These are phyloP conservation scores for Talaromyces sp. DNA, from an alignment of 2,329 filamentous ascomycete genomes.

Conservation along the genomic window DNA sequence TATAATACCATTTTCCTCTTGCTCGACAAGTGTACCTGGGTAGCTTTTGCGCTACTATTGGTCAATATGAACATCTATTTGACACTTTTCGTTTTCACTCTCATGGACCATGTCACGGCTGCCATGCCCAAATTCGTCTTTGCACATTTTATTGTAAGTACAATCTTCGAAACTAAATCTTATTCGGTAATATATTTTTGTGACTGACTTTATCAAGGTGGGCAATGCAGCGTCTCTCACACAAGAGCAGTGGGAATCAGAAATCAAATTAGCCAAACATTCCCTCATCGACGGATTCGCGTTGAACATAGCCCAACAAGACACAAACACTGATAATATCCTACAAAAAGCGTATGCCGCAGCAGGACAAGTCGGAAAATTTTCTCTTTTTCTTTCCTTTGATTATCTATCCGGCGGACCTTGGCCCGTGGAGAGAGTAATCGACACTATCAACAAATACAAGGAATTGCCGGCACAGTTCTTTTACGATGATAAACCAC, in stretches of 20 bases:
- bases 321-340: slow-evolving; percentile 23
- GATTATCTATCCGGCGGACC: slow-evolving; percentile 35
- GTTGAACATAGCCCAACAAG: slow-evolving; percentile 36
- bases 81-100: slow-evolving; percentile 12
- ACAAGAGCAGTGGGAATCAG: slow-evolving; percentile 20
- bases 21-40: neutral
- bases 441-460: slow-evolving; percentile 28
- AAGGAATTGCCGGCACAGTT: slow-evolving; percentile 28
- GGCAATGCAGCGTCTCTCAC: slow-evolving; percentile 23
- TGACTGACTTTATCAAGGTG: slow-evolving; percentile 22
- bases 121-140: slow-evolving; percentile 23
- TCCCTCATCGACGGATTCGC: slow-evolving; percentile 43
- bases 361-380: slow-evolving; percentile 25
- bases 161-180: too few relatives aligned
- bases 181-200: too few relatives aligned
- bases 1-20: neutral
- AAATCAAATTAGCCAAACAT: slow-evolving; percentile 36
- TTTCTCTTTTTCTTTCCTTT: slow-evolving; percentile 39
- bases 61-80: slow-evolving; percentile 15
- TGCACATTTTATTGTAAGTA: slow-evolving; percentile 29
- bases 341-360: slow-evolving; percentile 28
- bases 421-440: slow-evolving; percentile 30
- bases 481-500: slow-evolving; percentile 28
- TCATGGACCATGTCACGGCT: slow-evolving; percentile 7
- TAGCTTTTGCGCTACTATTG: neutral